Conservation (phyloP, 495 filamentous ascomycete genomes). For the Chaetomidium leptoderma region DNA sequence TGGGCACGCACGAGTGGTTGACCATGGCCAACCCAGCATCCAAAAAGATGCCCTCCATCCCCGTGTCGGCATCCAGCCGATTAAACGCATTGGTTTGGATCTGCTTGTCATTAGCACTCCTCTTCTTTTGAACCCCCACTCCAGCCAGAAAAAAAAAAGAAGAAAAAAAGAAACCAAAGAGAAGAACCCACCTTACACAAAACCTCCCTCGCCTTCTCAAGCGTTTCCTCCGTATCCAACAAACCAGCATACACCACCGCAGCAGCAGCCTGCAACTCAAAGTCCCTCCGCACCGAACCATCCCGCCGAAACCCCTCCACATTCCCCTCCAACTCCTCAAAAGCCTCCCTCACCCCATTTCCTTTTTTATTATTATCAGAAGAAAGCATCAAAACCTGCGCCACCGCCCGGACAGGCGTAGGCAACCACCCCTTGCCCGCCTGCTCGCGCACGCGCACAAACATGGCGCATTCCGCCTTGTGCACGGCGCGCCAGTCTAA, state of each 20-base stretch:
- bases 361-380: neutral
- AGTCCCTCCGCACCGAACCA: constrained; percentile 32
- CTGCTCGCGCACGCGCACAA: constrained; percentile 27
- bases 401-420: constrained; percentile 43
- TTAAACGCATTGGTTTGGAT: constrained; percentile 48
- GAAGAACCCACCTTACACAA: constrained; percentile 39
- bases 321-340: constrained; percentile 37
- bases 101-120: constrained; percentile 24
- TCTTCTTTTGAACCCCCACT: neutral
- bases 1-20: constrained; percentile 54
- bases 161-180: neutral
- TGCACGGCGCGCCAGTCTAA: constrained; percentile 55
- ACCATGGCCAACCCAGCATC: constrained; percentile 45
- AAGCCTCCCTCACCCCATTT: constrained; percentile 21
- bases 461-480: constrained; percentile 49
- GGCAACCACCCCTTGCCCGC: constrained; percentile 37
- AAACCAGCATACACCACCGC: constrained; percentile 39
- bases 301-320: constrained; percentile 27
- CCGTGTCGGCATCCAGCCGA: constrained; percentile 37
- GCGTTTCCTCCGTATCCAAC: constrained; percentile 23
- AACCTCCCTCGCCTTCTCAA: constrained; percentile 36
- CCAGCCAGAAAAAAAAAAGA: neutral
- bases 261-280: constrained; percentile 45
- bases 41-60: constrained; percentile 39
- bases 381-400: constrained; percentile 38